Percentiles rank a stretch among this genome's conserved stretches.
Evolutionary conservation across 768 basidiomycete genomes (phyloP).

Genomic region (Kwoniella shandongensis): DNA sequence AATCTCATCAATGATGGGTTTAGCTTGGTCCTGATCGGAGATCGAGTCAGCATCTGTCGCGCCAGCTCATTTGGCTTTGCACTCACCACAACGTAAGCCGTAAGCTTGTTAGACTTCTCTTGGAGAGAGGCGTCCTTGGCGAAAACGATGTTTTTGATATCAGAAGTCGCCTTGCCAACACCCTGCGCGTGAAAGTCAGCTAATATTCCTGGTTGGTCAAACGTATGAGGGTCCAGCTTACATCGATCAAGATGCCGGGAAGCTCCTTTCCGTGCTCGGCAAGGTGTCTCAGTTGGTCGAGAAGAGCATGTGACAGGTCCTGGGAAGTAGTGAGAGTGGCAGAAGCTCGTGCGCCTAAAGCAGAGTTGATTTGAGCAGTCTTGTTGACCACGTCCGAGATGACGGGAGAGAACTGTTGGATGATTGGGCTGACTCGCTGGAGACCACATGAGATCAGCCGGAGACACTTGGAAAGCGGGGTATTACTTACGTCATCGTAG

Average conservation of each 20-base stretch:
- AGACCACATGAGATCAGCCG: background rate
- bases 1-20: slow-evolving; percentile 48
- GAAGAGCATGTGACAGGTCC: slow-evolving; percentile 38
- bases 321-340: slow-evolving; percentile 38
- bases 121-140: slow-evolving; percentile 42
- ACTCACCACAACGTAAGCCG: slow-evolving; percentile 44
- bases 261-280: slow-evolving; percentile 42
- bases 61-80: background rate
- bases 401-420: slow-evolving; percentile 39
- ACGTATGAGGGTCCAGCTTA: slow-evolving; percentile 10
- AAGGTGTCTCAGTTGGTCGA: slow-evolving; percentile 45
- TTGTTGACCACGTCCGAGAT: slow-evolving; percentile 38
- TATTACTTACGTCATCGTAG: slow-evolving; percentile 47
- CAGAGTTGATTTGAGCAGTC: slow-evolving; percentile 45
- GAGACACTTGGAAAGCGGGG: background rate
- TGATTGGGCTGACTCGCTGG: slow-evolving; percentile 40
- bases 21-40: slow-evolving; percentile 44
- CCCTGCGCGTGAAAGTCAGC: slow-evolving; percentile 27
- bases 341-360: slow-evolving; percentile 41
- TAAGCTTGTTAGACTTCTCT: slow-evolving; percentile 49
- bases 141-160: slow-evolving; percentile 42
- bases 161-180: slow-evolving; percentile 35
- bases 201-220: background rate
- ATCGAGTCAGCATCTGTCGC: too few species aligned
- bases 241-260: slow-evolving; percentile 38